Evolutionary conservation across 176 grass and related monocot species (phyloP).

Genomic region (Poa pratensis): DNA sequence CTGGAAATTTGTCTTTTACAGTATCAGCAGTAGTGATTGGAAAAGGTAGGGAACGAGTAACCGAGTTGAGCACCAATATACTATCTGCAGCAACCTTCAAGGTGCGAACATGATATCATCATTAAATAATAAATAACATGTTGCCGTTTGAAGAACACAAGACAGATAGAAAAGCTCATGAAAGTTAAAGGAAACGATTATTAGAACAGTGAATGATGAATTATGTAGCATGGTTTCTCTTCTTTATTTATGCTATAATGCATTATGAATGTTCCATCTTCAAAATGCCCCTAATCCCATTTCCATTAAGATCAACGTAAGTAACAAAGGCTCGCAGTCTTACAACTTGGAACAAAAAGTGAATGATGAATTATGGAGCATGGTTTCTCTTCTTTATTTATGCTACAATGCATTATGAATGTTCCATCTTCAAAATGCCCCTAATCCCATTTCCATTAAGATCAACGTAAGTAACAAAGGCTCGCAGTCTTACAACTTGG

Average conservation of each 20-base stretch:
- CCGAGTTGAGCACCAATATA: slow-evolving; percentile 82
- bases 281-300: neutral
- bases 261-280: slow-evolving; percentile 7
- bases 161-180: neutral
- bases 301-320: neutral
- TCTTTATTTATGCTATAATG: neutral
- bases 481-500: slow-evolving; percentile 7
- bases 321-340: neutral
- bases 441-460: neutral
- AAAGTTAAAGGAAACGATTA: neutral
- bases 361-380: no score
- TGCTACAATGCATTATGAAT: neutral
- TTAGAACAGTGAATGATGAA: slow-evolving; percentile 9
- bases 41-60: slow-evolving; percentile 88
- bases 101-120: slow-evolving; percentile 13
- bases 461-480: neutral
- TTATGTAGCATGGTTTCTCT: neutral
- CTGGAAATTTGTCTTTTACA: slow-evolving; percentile 81
- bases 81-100: slow-evolving; percentile 70
- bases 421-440: neutral
- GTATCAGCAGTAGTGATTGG: slow-evolving; percentile 74
- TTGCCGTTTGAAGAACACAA: neutral
- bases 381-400: neutral
- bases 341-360: slow-evolving; percentile 14
- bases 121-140: slow-evolving; percentile 31